phyloP scores from a whole-genome alignment of 108 stramenopile genomes.

The Fragilaria crotonensis region DNA sequence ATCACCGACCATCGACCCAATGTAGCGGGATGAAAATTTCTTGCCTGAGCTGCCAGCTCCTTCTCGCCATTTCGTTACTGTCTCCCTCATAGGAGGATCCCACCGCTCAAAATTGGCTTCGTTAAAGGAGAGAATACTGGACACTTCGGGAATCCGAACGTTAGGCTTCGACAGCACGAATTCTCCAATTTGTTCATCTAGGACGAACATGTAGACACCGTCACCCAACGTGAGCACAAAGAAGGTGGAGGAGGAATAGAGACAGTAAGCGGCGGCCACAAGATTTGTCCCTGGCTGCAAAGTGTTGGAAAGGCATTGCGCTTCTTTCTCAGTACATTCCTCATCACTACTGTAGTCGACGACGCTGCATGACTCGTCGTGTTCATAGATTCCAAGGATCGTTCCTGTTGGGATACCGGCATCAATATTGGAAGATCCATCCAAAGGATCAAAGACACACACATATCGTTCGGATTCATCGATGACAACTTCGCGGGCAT shows the following conservation, averaged over 20 bases:
- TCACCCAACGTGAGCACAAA: constrained; percentile 85
- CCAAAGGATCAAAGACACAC: constrained; percentile 93
- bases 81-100: constrained; percentile 68
- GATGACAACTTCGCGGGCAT: constrained; percentile 16
- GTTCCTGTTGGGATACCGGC: constrained; percentile 97
- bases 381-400: constrained; percentile 84
- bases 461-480: constrained; percentile 64
- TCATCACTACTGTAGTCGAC: constrained; percentile 40
- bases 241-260: constrained; percentile 94
- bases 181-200: constrained; percentile 94
- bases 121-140: constrained; percentile 90
- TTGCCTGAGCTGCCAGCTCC: constrained; percentile 56
- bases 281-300: constrained; percentile 90
- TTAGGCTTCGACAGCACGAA: constrained; percentile 89
- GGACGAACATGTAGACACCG: constrained; percentile 88
- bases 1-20: constrained; percentile 98
- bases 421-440: constrained; percentile 97
- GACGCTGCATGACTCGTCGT: constrained; percentile 57
- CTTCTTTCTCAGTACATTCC: constrained; percentile 50
- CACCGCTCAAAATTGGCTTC: constrained; percentile 88
- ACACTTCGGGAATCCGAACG: constrained; percentile 76
- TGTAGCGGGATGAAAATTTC: constrained; percentile 80
- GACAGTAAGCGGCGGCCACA: constrained; percentile 92
- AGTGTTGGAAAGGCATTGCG: constrained; percentile 69
- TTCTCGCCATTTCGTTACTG: constrained; percentile 61